Evolutionary conservation across 176 grass and related monocot species (phyloP), one percentile per base, ranked within the genome.

Genomic region (Cymbopogon citratus): DNA sequence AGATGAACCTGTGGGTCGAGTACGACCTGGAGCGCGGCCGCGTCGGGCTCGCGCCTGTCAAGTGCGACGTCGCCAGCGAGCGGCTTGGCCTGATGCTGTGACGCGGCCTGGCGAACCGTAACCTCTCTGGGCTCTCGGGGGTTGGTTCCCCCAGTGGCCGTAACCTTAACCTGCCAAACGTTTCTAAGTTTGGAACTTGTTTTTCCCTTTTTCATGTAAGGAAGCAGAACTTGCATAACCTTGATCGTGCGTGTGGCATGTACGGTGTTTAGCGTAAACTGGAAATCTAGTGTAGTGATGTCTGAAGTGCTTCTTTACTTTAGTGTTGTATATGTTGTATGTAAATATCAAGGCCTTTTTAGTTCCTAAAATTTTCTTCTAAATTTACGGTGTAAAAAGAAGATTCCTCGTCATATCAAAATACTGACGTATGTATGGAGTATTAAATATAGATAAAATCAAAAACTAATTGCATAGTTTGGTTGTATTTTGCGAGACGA

Each of bases 1-100:
- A 99, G 86, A 92, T 95, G 89, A 99, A 99, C 86, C 57, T 99
- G 66, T 99, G 96, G 96, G 96, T 99, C 56, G 96, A 99, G 76
- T 95, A 99, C 89, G 96, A 99, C 82, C 87, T 97, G 41, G 95
- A 97, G 74, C 93, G 91, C n/a, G 81, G 86, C 12, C 92, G 92
- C 49, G 92, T 98, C 68, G 95, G 95, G 7, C 88, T 98, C 26
- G 92, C 90, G 8, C 85, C 92, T 76, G 81, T 98, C 51, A 87
- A 87, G 41, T 98, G 95, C 91, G 95, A 95, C 84, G 86, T 95
- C 26, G 95, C 92, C 28, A 98, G 90, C 76, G 62, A 95, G 87
- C 93, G 81, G 29, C 91, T 98, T 13, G 95, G 95, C 45, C 61
- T 98, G n/a, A 24, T 78, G 85, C 85, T 98, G 35, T 98, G 80